Percentiles rank a stretch among this genome's conserved stretches.
Evolutionary conservation across 305 asterid genomes (phyloP).

Genomic region (Euphrasia arctica): DNA sequence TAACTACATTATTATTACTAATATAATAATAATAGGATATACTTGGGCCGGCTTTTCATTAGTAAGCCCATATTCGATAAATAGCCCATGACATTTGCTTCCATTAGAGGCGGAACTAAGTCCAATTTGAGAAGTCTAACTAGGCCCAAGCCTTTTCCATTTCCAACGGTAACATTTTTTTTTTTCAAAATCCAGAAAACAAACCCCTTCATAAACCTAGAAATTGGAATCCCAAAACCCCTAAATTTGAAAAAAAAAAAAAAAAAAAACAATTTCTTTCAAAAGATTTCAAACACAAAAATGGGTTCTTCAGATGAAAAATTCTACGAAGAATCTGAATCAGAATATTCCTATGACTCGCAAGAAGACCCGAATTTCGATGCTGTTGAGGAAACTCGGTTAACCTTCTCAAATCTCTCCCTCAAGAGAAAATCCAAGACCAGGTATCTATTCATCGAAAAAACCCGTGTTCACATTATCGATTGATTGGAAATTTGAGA

Average conservation of each 20-base stretch:
- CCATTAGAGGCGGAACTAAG: neutral
- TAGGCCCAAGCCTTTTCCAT: constrained; percentile 4
- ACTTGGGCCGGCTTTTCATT: too few relatives aligned
- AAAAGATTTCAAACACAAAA: neutral
- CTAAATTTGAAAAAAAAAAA: neutral
- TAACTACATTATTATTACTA: too few relatives aligned
- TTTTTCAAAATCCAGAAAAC: constrained; percentile 4
- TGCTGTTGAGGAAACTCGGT: constrained; percentile 45
- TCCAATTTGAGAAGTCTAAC: neutral
- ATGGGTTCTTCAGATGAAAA: constrained; percentile 32
- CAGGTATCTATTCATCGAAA: constrained; percentile 28
- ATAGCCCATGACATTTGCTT: neutral
- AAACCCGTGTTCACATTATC: neutral
- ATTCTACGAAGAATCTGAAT: constrained; percentile 25
- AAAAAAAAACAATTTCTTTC: constrained; percentile 9
- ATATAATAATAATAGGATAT: too few relatives aligned
- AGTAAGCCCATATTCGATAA: too few relatives aligned
- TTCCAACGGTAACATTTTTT: constrained; percentile 25
- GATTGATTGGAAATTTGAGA: too few relatives aligned
- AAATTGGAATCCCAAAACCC: constrained; percentile 13
- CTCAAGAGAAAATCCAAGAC: constrained; percentile 32
- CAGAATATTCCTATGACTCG: constrained; percentile 51
- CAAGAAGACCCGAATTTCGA: constrained; percentile 52
- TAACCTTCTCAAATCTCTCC: constrained; percentile 51
- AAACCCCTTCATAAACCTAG: neutral